Percentiles rank a stretch among this genome's conserved stretches.
Conservation (phyloP, 345 rosid species). For the Lepidium aucheri region DNA sequence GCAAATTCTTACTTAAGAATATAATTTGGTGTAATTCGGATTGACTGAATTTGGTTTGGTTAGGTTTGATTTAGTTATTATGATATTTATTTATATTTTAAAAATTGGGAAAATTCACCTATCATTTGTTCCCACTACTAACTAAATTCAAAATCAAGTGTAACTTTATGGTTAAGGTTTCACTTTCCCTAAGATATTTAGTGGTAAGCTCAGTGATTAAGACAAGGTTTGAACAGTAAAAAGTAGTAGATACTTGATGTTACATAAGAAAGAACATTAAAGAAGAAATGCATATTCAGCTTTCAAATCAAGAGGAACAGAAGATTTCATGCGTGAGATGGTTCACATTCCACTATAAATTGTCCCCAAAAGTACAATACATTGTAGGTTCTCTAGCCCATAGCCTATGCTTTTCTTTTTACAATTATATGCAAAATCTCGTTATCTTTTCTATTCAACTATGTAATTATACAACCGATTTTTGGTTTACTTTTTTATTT, state of each 20-base stretch:
- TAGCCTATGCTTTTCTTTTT: constrained; percentile 20
- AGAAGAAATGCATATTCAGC: constrained; percentile 10
- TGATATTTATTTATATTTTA: neutral
- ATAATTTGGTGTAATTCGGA: neutral
- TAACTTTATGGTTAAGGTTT: neutral
- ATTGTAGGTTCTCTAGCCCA: constrained; percentile 11
- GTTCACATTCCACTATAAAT: constrained; percentile 28
- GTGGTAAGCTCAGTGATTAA: neutral
- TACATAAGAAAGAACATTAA: neutral
- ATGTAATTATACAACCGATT: neutral
- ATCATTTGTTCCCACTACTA: neutral
- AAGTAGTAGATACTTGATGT: neutral
- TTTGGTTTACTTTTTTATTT: no score
- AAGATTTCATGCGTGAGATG: constrained; percentile 18
- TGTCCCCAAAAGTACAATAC: constrained; percentile 29
- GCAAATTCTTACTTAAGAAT: neutral
- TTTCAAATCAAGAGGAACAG: constrained; percentile 23
- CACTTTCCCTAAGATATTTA: neutral
- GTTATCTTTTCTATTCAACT: constrained; percentile 15
- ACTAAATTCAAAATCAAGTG: neutral
- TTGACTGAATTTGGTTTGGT: neutral
- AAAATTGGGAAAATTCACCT: neutral
- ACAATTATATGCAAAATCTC: constrained; percentile 13
- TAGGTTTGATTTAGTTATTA: neutral
- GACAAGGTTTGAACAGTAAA: neutral